Conservation (phyloP, 768 basidiomycete genomes). For the Astraeus odoratus region DNA sequence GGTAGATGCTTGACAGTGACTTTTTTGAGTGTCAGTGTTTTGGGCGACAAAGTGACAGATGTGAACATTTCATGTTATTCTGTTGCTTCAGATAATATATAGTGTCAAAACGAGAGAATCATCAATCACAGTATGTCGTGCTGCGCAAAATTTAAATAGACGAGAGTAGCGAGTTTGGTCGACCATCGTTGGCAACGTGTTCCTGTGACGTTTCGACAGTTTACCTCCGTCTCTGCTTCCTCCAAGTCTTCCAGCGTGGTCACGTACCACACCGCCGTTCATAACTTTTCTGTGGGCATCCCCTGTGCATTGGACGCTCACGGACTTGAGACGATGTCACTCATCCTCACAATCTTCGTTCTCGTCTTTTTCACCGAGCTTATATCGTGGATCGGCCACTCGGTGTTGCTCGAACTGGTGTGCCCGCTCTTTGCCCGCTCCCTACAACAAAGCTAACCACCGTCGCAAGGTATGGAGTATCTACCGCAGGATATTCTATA, state of each 20-base stretch:
- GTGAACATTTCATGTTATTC: too few relatives aligned
- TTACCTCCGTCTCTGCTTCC: background rate
- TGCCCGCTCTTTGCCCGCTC: constrained; percentile 25
- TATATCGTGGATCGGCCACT: constrained; percentile 83
- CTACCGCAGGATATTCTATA: constrained; percentile 62
- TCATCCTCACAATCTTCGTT: constrained; percentile 74
- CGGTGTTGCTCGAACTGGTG: constrained; percentile 76
- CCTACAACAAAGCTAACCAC: constrained; percentile 1
- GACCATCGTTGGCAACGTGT: constrained; percentile 20
- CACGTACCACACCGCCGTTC: background rate
- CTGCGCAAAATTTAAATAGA: too few relatives aligned
- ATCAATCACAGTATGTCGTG: too few relatives aligned
- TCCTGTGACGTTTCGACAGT: background rate
- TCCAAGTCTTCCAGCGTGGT: too few relatives aligned
- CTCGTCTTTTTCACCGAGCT: constrained; percentile 80
- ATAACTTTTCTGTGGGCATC: constrained; percentile 2
- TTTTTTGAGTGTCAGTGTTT: too few relatives aligned
- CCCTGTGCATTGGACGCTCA: too few relatives aligned
- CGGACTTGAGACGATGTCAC: too few relatives aligned
- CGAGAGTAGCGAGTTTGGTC: too few relatives aligned
- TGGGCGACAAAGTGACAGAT: too few relatives aligned
- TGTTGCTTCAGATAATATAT: too few relatives aligned
- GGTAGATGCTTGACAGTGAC: too few relatives aligned
- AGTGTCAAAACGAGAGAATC: too few relatives aligned
- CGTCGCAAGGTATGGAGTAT: constrained; percentile 61